Evolutionary conservation across 2,329 filamentous ascomycete species (phyloP), one percentile per base, ranked within the genome.

Genomic region (Penicillium sp.): DNA sequence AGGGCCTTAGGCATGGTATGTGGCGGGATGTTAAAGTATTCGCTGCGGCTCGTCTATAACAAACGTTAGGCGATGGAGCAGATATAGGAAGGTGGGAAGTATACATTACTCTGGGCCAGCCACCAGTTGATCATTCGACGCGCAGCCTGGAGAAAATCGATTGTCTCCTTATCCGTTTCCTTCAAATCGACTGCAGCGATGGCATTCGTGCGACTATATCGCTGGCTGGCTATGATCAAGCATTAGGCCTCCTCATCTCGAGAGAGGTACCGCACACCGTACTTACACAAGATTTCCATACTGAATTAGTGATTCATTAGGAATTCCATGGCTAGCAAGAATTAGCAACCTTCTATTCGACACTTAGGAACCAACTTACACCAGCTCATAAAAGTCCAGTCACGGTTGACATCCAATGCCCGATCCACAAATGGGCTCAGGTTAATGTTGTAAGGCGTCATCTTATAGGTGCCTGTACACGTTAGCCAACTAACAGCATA

Each of bases 391-490:
- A 82, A 82, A 12, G 77, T 77, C 65, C 86, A 84, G 49, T 80
- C 79, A n/a, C 86, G 79, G 58, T 86, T 82, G 41, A 88, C 67
- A 15, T 82, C 81, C 25, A 87, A 67, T 15, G 77, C 77, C 52
- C 76, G 72, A 49, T 82, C 77, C 18, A 76, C 67, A 11, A 86
- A 66, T 1, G 86, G 86, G 58, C 76, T 85, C 49, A 89, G 67
- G 61, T 82, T 78, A 70, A 89, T 79, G 69, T 89, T 89, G 74
- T 86, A 89, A 2, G 86, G 85, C 23, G 81, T 81, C 31, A 86
- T 73, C 6, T 80, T 75, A 65, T 89, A 89, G 41, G 72, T 65
- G 54, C 73, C 81, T 78, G 51, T 47, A 42, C 20, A 48, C 11
- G 22, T 25, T n/a, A 11, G 25, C 37, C 22, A 40, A 4, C 18